Percentiles rank a stretch among this genome's conserved stretches.
Conservation (phyloP, 805 yeast genomes). For the Wickerhamomyces alni region DNA sequence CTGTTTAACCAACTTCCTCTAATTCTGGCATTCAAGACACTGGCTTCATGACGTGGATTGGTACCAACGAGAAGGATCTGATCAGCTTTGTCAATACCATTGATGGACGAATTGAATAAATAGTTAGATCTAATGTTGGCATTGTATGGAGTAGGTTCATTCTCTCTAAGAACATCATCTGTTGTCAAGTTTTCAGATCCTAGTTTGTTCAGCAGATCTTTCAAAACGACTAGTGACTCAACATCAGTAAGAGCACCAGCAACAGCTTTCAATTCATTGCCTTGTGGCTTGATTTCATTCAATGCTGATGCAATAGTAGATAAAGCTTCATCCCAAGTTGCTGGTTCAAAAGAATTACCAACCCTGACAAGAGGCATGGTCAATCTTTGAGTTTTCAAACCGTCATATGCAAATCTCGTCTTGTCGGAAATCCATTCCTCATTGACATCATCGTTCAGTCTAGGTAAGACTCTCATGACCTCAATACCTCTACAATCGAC, state of each 20-base stretch:
- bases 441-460: constrained; percentile 79
- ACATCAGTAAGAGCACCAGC: constrained; percentile 81
- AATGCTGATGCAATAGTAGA: constrained; percentile 60
- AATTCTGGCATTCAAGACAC: constrained; percentile 78
- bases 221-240: constrained; percentile 75
- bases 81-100: constrained; percentile 79
- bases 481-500: constrained; percentile 84
- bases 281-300: constrained; percentile 48
- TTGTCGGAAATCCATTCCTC: constrained; percentile 92
- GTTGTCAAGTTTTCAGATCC: constrained; percentile 79
- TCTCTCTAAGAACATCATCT: constrained; percentile 43
- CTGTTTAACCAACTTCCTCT: constrained; percentile 75
- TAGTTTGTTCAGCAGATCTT: constrained; percentile 68
- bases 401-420: constrained; percentile 81
- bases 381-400: constrained; percentile 78
- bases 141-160: constrained; percentile 56
- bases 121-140: constrained; percentile 74
- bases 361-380: constrained; percentile 72
- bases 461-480: constrained; percentile 82
- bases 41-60: constrained; percentile 87
- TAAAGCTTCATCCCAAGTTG: constrained; percentile 86
- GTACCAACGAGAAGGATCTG: constrained; percentile 77
- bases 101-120: constrained; percentile 71
- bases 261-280: constrained; percentile 71
- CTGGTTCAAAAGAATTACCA: constrained; percentile 63